Percentiles rank a stretch among this genome's conserved stretches.
Evolutionary conservation across 495 filamentous ascomycete genomes (phyloP).

Genomic region (Talaromyces adpressus): DNA sequence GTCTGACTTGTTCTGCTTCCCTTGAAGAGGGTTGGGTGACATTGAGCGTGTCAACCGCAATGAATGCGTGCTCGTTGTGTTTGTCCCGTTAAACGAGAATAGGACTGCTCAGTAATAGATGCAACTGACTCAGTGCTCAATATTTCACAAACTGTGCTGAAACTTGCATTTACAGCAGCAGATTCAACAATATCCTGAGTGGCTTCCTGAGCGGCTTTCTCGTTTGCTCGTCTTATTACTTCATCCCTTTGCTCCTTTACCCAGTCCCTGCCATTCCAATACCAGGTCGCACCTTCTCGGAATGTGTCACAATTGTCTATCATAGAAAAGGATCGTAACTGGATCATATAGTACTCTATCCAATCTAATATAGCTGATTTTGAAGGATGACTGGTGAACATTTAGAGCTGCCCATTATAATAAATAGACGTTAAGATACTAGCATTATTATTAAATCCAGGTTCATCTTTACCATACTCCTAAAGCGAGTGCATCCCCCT

Average conservation of each 20-base stretch:
- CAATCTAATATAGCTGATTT: neutral
- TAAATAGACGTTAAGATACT: conserved; percentile 11
- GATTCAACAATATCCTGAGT: neutral
- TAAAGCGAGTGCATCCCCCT: too few relatives aligned
- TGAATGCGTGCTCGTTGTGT: neutral
- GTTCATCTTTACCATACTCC: too few relatives aligned
- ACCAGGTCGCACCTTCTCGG: conserved; percentile 4
- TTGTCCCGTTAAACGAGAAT: neutral
- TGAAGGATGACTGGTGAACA: neutral
- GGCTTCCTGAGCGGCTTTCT: conserved; percentile 2
- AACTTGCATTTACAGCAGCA: conserved; percentile 7
- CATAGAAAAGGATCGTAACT: neutral
- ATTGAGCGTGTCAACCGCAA: neutral
- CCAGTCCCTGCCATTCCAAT: conserved; percentile 14
- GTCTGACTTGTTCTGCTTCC: neutral
- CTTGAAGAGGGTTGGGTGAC: neutral
- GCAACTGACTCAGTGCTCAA: neutral
- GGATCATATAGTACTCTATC: conserved; percentile 2
- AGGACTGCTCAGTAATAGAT: neutral
- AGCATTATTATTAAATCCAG: too few relatives aligned
- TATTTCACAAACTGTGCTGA: neutral
- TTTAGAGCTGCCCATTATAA: neutral
- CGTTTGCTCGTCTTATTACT: conserved; percentile 14
- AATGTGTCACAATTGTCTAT: neutral
- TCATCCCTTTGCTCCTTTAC: conserved; percentile 16